Conservation (phyloP, 371 early-diverging fungal species). For the Rhizopus delemar region DNA sequence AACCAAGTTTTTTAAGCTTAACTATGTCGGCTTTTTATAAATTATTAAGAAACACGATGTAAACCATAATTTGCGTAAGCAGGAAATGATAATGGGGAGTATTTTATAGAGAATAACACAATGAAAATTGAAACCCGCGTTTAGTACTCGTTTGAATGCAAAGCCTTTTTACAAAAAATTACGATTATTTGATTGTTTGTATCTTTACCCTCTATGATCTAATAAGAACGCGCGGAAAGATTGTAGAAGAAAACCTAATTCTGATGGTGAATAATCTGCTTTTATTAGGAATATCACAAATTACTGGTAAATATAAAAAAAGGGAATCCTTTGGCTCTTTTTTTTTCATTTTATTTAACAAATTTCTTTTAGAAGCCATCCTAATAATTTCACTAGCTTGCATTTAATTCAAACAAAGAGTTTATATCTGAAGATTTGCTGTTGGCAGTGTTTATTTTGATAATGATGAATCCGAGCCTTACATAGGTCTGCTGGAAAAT, state of each 20-base stretch:
- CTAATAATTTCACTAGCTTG: constrained; percentile 93
- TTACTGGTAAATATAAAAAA: constrained; percentile 96
- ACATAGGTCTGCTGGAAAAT: constrained; percentile 91
- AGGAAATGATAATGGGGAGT: not conserved
- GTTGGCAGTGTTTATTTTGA: constrained; percentile 98
- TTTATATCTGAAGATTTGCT: constrained; percentile 74
- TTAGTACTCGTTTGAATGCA: constrained; percentile 81
- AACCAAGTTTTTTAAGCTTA: constrained; percentile 88
- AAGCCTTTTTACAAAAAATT: constrained; percentile 88
- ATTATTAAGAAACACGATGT: constrained; percentile 95
- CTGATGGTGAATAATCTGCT: constrained; percentile 54
- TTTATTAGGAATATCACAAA: constrained; percentile 92
- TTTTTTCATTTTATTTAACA: not conserved
- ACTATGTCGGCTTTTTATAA: constrained; percentile 93
- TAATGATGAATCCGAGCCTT: constrained; percentile 91
- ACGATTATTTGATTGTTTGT: constrained; percentile 86
- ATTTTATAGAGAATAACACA: constrained; percentile 75
- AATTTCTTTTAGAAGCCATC: constrained; percentile 76
- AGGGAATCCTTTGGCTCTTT: constrained; percentile 91
- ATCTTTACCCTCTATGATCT: constrained; percentile 90
- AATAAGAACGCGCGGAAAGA: constrained; percentile 82
- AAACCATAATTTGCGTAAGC: constrained; percentile 11
- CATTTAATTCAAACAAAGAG: constrained; percentile 86
- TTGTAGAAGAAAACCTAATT: constrained; percentile 51
- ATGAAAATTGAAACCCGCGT: constrained; percentile 85